Evolutionary conservation across 805 yeast genomes (phyloP).

Genomic region (Tetrapisispora pingtungensis): DNA sequence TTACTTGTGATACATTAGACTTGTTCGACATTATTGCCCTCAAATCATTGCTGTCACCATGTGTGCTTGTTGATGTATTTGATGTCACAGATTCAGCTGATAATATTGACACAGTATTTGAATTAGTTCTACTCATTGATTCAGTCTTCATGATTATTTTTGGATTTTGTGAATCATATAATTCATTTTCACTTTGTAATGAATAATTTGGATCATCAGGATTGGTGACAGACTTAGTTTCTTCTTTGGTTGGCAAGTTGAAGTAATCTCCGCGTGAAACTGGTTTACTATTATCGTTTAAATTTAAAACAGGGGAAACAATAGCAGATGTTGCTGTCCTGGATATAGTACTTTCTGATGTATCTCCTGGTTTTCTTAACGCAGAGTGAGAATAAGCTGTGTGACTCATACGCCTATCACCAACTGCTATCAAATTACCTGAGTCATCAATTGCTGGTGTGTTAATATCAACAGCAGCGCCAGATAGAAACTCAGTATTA

Average conservation of each 20-base stretch:
- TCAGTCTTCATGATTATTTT: background rate
- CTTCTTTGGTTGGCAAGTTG: background rate
- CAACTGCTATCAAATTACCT: constrained; percentile 24
- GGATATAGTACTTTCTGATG: background rate
- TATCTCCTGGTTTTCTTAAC: constrained; percentile 1
- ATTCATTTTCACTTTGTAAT: background rate
- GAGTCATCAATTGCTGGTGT: constrained; percentile 31
- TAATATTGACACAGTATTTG: background rate
- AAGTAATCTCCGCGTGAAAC: background rate
- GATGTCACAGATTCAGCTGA: background rate
- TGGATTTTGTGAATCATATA: background rate
- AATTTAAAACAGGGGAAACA: background rate
- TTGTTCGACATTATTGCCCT: background rate
- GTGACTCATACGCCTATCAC: constrained; percentile 3
- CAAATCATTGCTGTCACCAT: background rate
- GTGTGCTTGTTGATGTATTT: background rate
- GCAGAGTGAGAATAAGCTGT: constrained; percentile 1
- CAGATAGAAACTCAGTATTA: background rate
- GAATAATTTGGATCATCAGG: background rate
- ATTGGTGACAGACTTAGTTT: background rate
- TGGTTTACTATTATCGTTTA: background rate
- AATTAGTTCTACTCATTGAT: background rate
- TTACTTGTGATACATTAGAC: background rate
- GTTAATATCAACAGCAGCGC: constrained; percentile 8
- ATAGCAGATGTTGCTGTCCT: no score